Conservation (phyloP, 2,329 filamentous ascomycete genomes). For the Calonectria montana region DNA sequence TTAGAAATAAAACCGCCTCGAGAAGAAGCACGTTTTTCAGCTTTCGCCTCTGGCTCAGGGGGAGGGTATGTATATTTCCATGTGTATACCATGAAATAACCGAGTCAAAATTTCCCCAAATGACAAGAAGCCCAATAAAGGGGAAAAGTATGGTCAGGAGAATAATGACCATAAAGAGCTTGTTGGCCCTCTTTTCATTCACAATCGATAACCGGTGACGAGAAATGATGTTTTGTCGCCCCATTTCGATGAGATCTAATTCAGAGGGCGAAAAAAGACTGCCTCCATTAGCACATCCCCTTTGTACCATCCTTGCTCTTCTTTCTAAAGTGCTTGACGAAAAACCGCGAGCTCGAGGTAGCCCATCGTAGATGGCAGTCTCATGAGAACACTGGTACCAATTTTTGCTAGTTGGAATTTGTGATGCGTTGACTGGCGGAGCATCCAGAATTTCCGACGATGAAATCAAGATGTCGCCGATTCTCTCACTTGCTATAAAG, state of each 20-base stretch:
- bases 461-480: constrained; percentile 37
- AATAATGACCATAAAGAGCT: constrained; percentile 54
- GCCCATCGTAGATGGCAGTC: constrained; percentile 13
- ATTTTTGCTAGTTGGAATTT: constrained; percentile 13
- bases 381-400: constrained; percentile 27
- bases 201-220: constrained; percentile 43
- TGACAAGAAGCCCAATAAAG: constrained; percentile 57
- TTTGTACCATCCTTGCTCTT: constrained; percentile 17
- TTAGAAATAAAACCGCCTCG: constrained; percentile 48
- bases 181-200: constrained; percentile 45
- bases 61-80: constrained; percentile 56
- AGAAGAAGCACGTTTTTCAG: constrained; percentile 52
- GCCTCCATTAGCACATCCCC: constrained; percentile 20
- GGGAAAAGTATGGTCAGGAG: constrained; percentile 56
- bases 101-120: constrained; percentile 57
- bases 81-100: constrained; percentile 61
- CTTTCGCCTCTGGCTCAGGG: constrained; percentile 42
- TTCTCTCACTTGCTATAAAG: constrained; percentile 33
- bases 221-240: constrained; percentile 44
- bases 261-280: constrained; percentile 45
- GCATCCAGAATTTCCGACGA: constrained; percentile 41
- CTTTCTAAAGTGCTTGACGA: constrained; percentile 36
- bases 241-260: constrained; percentile 45
- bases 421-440: constrained; percentile 22
- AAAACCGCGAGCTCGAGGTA: constrained; percentile 39